Evolutionary conservation across 768 basidiomycete species (phyloP), one percentile per base, ranked within the genome.

Genomic region (Hypholoma fasciculare): DNA sequence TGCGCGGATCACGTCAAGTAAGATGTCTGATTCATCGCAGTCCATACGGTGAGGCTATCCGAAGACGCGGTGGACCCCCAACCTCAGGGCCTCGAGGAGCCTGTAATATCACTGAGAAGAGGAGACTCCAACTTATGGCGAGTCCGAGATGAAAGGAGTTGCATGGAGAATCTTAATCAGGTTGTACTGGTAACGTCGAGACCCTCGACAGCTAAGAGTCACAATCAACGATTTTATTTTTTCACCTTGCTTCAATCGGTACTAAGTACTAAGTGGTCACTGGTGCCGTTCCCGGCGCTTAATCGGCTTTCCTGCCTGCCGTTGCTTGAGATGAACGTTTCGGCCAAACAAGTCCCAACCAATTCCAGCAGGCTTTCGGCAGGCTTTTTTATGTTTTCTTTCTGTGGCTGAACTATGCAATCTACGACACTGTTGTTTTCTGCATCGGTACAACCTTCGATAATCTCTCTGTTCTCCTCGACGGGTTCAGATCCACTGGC

Each of bases 391-490:
- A n/a, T 34, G 7, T 9, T 9, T 34, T 34, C 30, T 9, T 34
- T 34, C 30, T 34, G 23, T 4, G 30, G 30, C 30, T 34, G 9
- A 34, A 34, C 9, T 5, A 34, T 34, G 30, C 6, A 34, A 34
- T 34, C 6, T 34, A 34, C 30, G 30, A 52, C 16, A 7, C 44
- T 48, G 27, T 85, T 90, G 86, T 86, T 90, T 66, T 71, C 79
- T 1, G 69, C 78, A 54, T 74, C 81, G 37, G 71, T 88, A 5
- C 90, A 92, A 61, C 82, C 89, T 2, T 71, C 80, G 38, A 67
- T 82, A 19, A 72, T 92, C n/a, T 91, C 88, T 14, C 64, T 92
- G 17, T 90, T 92, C 69, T 91, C 90, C 19, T 89, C 90, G 0
- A 88, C 88, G 5, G 79, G 82, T 20, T 83, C 81, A 51, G 78